phyloP scores from a whole-genome alignment of 371 early-diverging fungal genomes.

The Mucor ambiguus region DNA sequence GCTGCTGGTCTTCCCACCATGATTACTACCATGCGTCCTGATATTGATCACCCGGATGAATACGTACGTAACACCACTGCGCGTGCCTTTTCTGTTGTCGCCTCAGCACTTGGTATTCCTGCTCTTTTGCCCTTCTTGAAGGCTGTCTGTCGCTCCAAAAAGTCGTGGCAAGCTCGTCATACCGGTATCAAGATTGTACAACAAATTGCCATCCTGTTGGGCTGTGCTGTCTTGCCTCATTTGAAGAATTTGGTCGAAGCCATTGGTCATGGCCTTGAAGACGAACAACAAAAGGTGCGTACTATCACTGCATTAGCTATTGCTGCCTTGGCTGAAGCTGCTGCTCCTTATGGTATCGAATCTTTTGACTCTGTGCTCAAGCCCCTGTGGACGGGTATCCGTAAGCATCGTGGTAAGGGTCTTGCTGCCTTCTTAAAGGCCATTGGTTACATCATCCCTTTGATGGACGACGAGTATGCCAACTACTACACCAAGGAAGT shows the following conservation, averaged over 20 bases:
- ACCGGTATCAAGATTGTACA: conserved; percentile 98
- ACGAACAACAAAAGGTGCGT: conserved; percentile 95
- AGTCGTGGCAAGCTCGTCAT: conserved; percentile 98
- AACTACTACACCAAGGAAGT: conserved; percentile 92
- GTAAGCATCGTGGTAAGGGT: conserved; percentile 94
- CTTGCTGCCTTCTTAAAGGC: conserved; percentile 98
- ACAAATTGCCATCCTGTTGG: conserved; percentile 93
- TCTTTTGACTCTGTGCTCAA: conserved; percentile 90
- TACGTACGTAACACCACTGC: conserved; percentile 98
- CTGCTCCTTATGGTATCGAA: conserved; percentile 98
- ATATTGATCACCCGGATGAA: conserved; percentile 97
- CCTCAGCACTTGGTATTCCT: conserved; percentile 95
- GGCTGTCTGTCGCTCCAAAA: conserved; percentile 94
- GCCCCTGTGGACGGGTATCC: conserved; percentile 93
- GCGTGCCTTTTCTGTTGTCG: conserved; percentile 97
- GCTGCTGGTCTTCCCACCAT: conserved; percentile 98
- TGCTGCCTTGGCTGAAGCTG: conserved; percentile 95
- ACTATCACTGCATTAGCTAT: conserved; percentile 95
- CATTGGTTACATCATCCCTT: conserved; percentile 95
- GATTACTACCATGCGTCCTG: conserved; percentile 98
- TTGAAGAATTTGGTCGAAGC: conserved; percentile 89
- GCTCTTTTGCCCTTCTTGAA: conserved; percentile 93
- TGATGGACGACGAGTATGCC: conserved; percentile 96
- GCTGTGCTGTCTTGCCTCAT: conserved; percentile 95
- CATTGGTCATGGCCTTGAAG: conserved; percentile 90